Conservation (phyloP, 345 rosid genomes). For the Melaleuca alternifolia region DNA sequence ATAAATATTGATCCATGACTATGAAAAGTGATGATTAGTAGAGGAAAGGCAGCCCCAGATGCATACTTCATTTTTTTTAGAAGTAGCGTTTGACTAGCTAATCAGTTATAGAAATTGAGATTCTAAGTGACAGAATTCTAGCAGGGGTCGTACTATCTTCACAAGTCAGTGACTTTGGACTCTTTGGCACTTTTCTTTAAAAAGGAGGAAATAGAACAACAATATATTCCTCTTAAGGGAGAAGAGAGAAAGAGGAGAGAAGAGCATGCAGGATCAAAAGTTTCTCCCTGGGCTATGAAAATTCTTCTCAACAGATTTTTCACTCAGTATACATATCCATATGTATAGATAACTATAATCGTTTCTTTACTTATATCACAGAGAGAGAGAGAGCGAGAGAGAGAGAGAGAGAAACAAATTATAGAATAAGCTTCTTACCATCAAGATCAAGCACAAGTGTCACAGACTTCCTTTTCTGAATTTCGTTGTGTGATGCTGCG, state of each 20-base stretch:
- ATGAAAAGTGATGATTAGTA: background rate
- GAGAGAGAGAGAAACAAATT: background rate
- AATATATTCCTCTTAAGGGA: background rate
- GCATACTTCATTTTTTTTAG: background rate
- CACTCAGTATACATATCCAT: background rate
- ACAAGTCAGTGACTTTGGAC: background rate
- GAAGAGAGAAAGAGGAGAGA: background rate
- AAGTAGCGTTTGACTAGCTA: background rate
- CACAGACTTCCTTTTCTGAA: conserved; percentile 41
- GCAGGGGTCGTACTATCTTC: background rate
- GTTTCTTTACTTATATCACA: background rate
- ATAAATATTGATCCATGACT: background rate
- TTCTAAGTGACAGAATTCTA: background rate
- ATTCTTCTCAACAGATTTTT: background rate
- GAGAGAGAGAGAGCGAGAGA: background rate
- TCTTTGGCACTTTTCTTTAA: background rate
- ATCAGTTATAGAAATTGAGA: background rate
- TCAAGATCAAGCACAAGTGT: conserved; percentile 93
- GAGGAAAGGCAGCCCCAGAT: background rate
- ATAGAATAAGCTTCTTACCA: conserved; percentile 35
- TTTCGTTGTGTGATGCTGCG: conserved; percentile 23
- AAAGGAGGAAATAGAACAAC: background rate
- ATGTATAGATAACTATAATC: background rate
- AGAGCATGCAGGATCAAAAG: background rate
- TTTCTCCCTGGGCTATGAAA: background rate